Base-by-base conservation (phyloP, 495 filamentous ascomycete genomes). In the Amphirosellinia nigrospora region DNA sequence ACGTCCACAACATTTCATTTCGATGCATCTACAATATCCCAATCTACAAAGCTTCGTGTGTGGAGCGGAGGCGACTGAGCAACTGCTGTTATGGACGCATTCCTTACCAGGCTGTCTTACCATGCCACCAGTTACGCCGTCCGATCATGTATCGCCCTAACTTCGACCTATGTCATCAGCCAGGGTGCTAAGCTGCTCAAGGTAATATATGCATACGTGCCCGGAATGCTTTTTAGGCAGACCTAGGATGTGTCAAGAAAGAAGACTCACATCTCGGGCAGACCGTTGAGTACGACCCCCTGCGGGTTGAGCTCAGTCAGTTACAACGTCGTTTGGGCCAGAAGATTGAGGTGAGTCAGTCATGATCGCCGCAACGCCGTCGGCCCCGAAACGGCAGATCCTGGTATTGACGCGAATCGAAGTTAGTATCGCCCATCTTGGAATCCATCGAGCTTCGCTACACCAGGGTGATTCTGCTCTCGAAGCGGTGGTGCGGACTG, bases 71-170 rank as follows among this genome's bases (percentile, higher is more conserved):
- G 68, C 68, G 52, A 64, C 59, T 58, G 68, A 58, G 59, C 59
- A n/a, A 46, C 21, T 26, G 39, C 64, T 66, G 63, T 77, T 67
- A 97, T 97, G 94, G 94, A 97, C 73, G 86, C 89, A 67, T 87
- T 97, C 68, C 82, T 96, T 67, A 81, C 84, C 50, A 89, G 89
- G 69, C 87, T 96, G 79, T 73, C 85, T 70, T 70, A 73, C 55
- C 94, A 97, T 82, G 93, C 93, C 56, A 91, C 94, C 88, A 97
- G 94, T 81, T 94, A 93, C 86, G 94, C 93, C 79, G 92, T 97
- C 70, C 84, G 91, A 71, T 96, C 93, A n/a, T 96, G 94, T 48
- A 90, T 99, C 68, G 89, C 90, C 13, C 89, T 98, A 64, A 97
- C 96, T 0, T 93, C 92, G 53, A 88, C 86, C 48, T 98, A 93